A percentile compares a stretch with the other conserved stretches of the same genome.
Conservation (phyloP, 164 flowering plant genomes). For the Dillenia turbinata region DNA sequence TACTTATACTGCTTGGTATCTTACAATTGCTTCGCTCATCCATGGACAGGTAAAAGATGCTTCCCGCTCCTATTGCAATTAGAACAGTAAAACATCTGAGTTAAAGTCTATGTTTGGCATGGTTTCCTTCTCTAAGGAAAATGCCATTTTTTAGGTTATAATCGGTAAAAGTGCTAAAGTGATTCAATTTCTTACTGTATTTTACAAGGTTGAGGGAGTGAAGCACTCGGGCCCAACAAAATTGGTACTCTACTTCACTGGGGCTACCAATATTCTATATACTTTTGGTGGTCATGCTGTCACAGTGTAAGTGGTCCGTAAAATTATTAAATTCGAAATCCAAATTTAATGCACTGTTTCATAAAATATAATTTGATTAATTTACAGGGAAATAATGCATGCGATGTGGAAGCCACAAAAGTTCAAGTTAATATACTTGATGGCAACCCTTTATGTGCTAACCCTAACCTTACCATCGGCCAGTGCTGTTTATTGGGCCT, state of each 20-base stretch:
- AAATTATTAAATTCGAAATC: too few species aligned
- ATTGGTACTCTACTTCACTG: constrained; percentile 73
- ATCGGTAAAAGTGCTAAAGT: not conserved
- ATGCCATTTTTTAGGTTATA: not conserved
- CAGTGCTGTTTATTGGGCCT: constrained; percentile 76
- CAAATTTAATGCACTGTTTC: too few species aligned
- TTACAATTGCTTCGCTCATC: constrained; percentile 62
- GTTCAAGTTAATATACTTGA: constrained; percentile 61
- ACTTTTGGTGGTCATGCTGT: constrained; percentile 87
- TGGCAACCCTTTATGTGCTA: constrained; percentile 64
- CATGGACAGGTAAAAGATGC: constrained; percentile 55
- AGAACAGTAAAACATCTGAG: too few species aligned
- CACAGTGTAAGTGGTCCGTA: constrained; percentile 45
- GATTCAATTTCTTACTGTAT: not conserved
- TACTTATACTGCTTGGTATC: constrained; percentile 68
- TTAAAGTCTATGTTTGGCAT: constrained; percentile 4
- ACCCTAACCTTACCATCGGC: constrained; percentile 73
- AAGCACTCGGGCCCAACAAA: constrained; percentile 63
- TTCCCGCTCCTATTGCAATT: not conserved
- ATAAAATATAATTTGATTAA: not conserved
- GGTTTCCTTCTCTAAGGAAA: not conserved
- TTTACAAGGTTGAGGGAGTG: constrained; percentile 57
- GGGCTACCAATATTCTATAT: constrained; percentile 78
- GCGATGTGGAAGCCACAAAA: constrained; percentile 87
- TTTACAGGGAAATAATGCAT: constrained; percentile 66